Base-by-base conservation (phyloP, 371 early-diverging fungal species). In the Rhizopus microsporus region DNA sequence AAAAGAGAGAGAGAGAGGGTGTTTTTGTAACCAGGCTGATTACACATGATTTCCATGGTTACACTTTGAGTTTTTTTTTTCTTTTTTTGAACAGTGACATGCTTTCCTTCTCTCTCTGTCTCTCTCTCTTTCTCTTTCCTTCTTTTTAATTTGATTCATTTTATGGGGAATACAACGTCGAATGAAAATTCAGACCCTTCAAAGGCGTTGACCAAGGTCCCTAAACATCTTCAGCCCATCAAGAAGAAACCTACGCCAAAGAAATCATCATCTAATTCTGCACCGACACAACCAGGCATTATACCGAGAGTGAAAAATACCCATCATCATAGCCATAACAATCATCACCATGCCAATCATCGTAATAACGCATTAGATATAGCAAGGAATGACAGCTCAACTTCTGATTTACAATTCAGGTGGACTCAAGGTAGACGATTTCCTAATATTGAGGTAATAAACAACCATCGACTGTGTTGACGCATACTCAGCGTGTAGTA, bases 211-310 rank as follows among this genome's bases (percentile, higher is more conserved):
- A 50, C 39, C 23, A 51, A 45, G 34, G 23, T 65, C 9, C 65
- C 65, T 5, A 65, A 56, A 43, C 65, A 65, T 23, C 55, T 65
- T 39, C 56, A 59, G 17, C 65, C 60, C 17, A 51, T 60, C 10
- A 56, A 56, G 17, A 29, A 51, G 31, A 59, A 51, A 35, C 51
- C 34, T 51, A 34, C 54, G 7, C 12, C 32, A 29, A 63, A 57
- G 35, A 52, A 40, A 44, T 10, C 59, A 44, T 8, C 40, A 31
- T 4, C 35, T 38, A 39, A 35, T 16, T 7, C 35, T 51, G 8
- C 43, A 9, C 33, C 34, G 35, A 4, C 51, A 42, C n/a, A 35
- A 46, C 10, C n/a, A 51, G 29, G 23, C 23, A 23, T 23, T 23
- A 43, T 23, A 40, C 42, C 7, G 3, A 38, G 10, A 23, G 23